Base-by-base conservation (phyloP, 1,139 yeast species). In the Suhomyces atakaporum region DNA sequence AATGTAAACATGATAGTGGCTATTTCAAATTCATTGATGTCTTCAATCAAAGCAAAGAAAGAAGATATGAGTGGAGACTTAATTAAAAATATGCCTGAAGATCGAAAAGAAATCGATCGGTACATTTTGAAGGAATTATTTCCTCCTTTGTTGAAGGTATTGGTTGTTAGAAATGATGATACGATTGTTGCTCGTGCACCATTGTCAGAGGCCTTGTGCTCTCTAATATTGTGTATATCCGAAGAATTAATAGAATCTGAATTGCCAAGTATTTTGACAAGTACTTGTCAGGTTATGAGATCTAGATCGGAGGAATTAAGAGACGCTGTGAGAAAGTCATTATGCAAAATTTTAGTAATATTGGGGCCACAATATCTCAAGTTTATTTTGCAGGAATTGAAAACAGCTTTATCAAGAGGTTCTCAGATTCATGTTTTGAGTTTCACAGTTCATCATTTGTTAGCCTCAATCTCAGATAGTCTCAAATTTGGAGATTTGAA, bases 351-450 rank as follows among this genome's bases (percentile, higher is more conserved):
- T 40, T 69, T 86, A 2, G 50, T 61, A 1, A 68, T 76, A 19
- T 68, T 92, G 27, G 97, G 97, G 1, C 73, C 96, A 0, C 62
- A 64, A 27, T 90, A 89, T 56, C 67, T 92, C 40, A 73, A 75
- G 39, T 88, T 88, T 53, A 77, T 92, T 39, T 63, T 92, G 22
- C 77, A 77, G 43, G 97, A 92, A 56, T 72, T 94, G 53, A 81
- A 77, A 45, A 64, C 84, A 15, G 94, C 97, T 0, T 69, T 92
- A 39, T 75, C 84, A 7, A 75, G 95, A 53, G 98, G 98, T 27
- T 87, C 96, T 7, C 98, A 94, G 57, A 77, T 89, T 38, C 99
- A 94, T 62, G 90, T 94, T 40, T 75, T 94, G 53, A 89, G 97
- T 54, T 92, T 71, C 61, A 87, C 97, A 0, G 77, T 87, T 9